phyloP scores from a whole-genome alignment of 306 rosid species.

The Abrus precatorius region DNA sequence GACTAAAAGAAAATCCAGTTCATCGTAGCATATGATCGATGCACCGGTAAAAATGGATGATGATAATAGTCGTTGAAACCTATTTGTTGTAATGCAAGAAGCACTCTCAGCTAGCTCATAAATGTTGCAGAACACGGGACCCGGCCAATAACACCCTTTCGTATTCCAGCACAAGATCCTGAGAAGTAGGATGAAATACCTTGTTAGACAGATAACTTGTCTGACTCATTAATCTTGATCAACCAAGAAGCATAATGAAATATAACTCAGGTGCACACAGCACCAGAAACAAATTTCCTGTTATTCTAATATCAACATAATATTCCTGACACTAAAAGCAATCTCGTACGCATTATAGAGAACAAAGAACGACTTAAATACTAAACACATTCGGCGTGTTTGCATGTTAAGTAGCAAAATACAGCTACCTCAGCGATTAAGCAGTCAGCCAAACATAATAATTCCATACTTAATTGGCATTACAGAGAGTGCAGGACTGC shows the following conservation, averaged over 20 bases:
- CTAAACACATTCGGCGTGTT: neutral
- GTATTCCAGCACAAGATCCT: conserved; percentile 48
- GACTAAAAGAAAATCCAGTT: conserved; percentile 41
- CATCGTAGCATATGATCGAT: conserved; percentile 24
- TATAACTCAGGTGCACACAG: neutral
- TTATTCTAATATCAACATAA: neutral
- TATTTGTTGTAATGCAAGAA: conserved; percentile 35
- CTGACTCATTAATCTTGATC: conserved; percentile 1
- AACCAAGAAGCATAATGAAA: conserved; percentile 27
- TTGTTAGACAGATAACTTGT: conserved; percentile 26
- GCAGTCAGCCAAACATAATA: neutral
- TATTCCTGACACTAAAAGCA: neutral
- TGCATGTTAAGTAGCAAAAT: neutral
- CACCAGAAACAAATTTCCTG: conserved; percentile 19
- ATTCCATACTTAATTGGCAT: neutral
- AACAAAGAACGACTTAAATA: neutral
- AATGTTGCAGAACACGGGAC: conserved; percentile 42
- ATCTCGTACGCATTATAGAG: neutral
- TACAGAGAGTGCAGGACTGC: neutral
- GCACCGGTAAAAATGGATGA: conserved; percentile 43
- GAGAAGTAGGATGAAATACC: conserved; percentile 31
- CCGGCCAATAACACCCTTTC: conserved; percentile 21
- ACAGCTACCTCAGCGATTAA: neutral
- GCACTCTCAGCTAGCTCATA: conserved; percentile 25
- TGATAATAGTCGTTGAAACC: neutral